phyloP scores from a whole-genome alignment of 164 flowering plant species.

The Piper longum region DNA sequence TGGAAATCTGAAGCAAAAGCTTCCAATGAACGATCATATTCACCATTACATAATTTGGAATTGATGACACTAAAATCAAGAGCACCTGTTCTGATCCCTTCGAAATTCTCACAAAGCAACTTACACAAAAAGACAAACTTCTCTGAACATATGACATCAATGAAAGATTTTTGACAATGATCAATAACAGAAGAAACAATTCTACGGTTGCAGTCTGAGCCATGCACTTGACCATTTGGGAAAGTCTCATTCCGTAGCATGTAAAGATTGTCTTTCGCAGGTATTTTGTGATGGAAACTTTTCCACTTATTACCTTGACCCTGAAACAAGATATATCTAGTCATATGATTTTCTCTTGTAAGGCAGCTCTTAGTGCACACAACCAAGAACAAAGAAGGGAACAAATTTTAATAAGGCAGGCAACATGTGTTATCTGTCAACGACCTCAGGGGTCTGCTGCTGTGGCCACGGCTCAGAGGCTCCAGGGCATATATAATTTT shows the following conservation, averaged over 20 bases:
- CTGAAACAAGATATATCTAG: not conserved
- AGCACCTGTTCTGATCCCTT: constrained; percentile 41
- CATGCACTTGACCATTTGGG: constrained; percentile 8
- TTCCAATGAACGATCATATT: constrained; percentile 49
- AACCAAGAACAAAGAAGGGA: not conserved
- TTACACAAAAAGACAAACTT: constrained; percentile 51
- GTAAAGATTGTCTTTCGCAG: not conserved
- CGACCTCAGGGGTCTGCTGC: not conserved
- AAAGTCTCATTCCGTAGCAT: not conserved
- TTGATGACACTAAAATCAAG: constrained; percentile 35
- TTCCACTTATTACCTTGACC: not conserved
- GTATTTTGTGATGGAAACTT: not conserved
- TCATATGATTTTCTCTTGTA: not conserved
- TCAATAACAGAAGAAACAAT: constrained; percentile 16
- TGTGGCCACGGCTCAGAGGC: not conserved
- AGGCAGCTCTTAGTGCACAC: not conserved
- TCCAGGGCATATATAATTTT: not conserved
- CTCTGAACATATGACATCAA: constrained; percentile 33
- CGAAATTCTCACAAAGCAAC: constrained; percentile 49
- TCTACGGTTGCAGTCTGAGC: constrained; percentile 9
- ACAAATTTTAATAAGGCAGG: not conserved
- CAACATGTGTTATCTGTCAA: not conserved
- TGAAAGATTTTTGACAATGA: constrained; percentile 35
- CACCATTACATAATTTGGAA: constrained; percentile 51
- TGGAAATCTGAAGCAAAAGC: constrained; percentile 56